These are phyloP conservation scores for Microsporum canis DNA, from an alignment of 2,329 filamentous ascomycete species.

Conservation along the genomic window DNA sequence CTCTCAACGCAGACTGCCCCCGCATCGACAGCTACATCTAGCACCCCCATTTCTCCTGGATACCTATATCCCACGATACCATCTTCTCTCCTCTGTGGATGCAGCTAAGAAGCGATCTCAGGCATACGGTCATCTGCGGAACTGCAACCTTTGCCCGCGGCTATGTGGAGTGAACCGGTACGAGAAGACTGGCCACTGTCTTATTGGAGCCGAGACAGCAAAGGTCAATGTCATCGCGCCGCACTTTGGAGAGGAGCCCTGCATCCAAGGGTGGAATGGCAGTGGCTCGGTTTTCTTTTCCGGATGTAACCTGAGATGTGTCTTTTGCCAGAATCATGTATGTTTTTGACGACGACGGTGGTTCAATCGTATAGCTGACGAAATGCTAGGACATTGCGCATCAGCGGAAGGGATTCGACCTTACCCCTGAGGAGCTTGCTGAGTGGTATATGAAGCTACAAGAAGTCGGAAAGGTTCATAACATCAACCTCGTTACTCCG, in stretches of 20 bases:
- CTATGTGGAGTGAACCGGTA: conserved; percentile 71
- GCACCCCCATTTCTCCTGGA: conserved; percentile 59
- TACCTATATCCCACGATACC: conserved; percentile 63
- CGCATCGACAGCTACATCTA: conserved; percentile 21
- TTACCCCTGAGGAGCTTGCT: conserved; percentile 65
- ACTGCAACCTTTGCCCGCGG: conserved; percentile 73
- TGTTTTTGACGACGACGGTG: neutral
- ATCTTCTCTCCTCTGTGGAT: conserved; percentile 55
- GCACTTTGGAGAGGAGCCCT: conserved; percentile 76
- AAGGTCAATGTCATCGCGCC: conserved; percentile 78
- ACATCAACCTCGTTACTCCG: conserved; percentile 78
- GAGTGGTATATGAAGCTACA: conserved; percentile 79
- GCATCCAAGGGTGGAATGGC: conserved; percentile 70
- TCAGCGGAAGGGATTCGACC: conserved; percentile 65
- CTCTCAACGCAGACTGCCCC: neutral
- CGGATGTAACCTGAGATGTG: conserved; percentile 63
- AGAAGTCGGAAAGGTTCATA: conserved; percentile 68
- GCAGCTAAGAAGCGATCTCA: conserved; percentile 60
- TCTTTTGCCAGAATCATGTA: conserved; percentile 62
- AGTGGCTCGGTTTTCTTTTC: conserved; percentile 73
- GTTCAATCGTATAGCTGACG: neutral
- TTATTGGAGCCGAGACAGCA: conserved; percentile 60
- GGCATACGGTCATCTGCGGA: conserved; percentile 62
- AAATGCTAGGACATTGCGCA: conserved; percentile 57
- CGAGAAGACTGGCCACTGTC: conserved; percentile 63